Evolutionary conservation across 371 early-diverging fungal genomes (phyloP).

Genomic region (Saksenaea vasiformis): DNA sequence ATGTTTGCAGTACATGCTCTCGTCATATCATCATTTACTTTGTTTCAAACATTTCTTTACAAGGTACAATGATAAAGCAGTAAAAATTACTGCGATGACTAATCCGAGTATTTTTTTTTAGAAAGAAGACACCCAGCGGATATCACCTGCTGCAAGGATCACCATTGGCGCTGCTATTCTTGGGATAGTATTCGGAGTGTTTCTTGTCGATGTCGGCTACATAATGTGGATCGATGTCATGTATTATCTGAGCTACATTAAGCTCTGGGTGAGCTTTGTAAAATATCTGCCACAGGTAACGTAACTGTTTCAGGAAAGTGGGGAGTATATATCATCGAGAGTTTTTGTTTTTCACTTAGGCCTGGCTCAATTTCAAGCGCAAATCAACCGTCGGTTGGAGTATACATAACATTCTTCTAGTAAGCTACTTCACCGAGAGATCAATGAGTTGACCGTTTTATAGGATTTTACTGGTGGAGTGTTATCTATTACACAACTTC

Average conservation of each 20-base stretch:
- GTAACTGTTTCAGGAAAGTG: too few relatives aligned
- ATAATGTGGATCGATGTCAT: constrained; percentile 65
- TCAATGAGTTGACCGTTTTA: not conserved
- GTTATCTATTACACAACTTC: constrained; percentile 76
- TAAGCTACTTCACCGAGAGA: constrained; percentile 14
- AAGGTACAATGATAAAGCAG: constrained; percentile 47
- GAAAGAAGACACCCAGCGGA: constrained; percentile 47
- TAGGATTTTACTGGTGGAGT: constrained; percentile 89
- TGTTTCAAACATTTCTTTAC: constrained; percentile 77
- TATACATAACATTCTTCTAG: constrained; percentile 85
- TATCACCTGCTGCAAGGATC: constrained; percentile 38
- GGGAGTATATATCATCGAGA: not conserved
- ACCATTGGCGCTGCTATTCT: constrained; percentile 42
- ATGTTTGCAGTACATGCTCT: constrained; percentile 88
- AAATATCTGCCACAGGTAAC: constrained; percentile 90
- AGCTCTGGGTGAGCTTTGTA: constrained; percentile 74
- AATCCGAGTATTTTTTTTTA: constrained; percentile 17
- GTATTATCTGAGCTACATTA: constrained; percentile 80
- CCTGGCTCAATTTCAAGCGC: constrained; percentile 71
- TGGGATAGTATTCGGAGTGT: constrained; percentile 38
- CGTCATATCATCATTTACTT: constrained; percentile 62
- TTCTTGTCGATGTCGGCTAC: constrained; percentile 26
- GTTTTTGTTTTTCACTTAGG: constrained; percentile 34
- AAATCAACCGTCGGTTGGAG: constrained; percentile 93
- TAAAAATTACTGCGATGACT: not conserved